These are phyloP conservation scores for Diplocarpon mali DNA, from an alignment of 2,329 filamentous ascomycete species.

Conservation along the genomic window DNA sequence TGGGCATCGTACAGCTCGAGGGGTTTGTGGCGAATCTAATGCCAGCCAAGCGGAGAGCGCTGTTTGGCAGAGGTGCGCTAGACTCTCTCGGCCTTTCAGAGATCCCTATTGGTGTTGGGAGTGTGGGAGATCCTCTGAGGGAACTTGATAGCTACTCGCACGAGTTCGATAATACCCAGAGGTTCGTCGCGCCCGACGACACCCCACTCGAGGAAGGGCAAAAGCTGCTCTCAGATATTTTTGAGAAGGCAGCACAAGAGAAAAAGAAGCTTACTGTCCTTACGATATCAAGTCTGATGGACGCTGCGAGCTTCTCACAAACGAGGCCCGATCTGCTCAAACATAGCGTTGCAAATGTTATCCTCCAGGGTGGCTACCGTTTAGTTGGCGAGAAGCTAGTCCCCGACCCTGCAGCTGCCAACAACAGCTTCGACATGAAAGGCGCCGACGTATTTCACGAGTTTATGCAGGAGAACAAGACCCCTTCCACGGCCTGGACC, in stretches of 20 bases:
- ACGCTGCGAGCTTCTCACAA: slow-evolving; percentile 16
- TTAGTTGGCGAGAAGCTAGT: slow-evolving; percentile 6
- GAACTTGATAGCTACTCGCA: slow-evolving; percentile 4
- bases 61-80: slow-evolving; percentile 19
- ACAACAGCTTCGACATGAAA: slow-evolving; percentile 20
- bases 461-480: slow-evolving; percentile 12
- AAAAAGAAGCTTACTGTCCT: slow-evolving; percentile 19
- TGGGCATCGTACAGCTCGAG: slow-evolving; percentile 19
- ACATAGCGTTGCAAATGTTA: slow-evolving; percentile 10
- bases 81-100: slow-evolving; percentile 14
- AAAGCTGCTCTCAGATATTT: slow-evolving; percentile 11
- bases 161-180: slow-evolving; percentile 17
- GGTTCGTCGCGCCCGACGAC: slow-evolving; percentile 14
- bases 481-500: slow-evolving; percentile 19
- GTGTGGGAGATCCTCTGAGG: slow-evolving; percentile 7
- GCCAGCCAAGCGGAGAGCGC: slow-evolving; percentile 15
- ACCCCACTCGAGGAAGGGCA: slow-evolving; percentile 7
- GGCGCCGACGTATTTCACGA: slow-evolving; percentile 15
- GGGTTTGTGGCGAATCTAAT: slow-evolving; percentile 23
- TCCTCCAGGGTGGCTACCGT: slow-evolving; percentile 21
- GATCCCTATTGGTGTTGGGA: slow-evolving; percentile 19
- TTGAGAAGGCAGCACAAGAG: slow-evolving; percentile 8
- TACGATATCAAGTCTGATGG: slow-evolving; percentile 21
- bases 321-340: slow-evolving; percentile 9
- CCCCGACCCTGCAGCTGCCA: slow-evolving; percentile 12